These are phyloP conservation scores for Thalassiosira livingstoniorum DNA, from an alignment of 352 stramenopile genomes.

Conservation along the genomic window DNA sequence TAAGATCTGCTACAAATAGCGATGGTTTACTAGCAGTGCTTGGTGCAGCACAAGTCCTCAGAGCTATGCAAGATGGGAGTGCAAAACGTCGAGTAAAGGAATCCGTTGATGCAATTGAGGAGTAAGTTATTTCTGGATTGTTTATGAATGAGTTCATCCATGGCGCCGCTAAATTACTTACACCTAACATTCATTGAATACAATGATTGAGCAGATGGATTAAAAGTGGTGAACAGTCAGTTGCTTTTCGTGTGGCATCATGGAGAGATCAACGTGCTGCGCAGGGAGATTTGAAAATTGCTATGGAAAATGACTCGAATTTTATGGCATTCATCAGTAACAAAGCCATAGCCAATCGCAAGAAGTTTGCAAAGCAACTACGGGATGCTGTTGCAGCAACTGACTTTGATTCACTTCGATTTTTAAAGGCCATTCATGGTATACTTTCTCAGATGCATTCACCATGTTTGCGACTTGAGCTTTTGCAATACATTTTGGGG, in stretches of 20 bases:
- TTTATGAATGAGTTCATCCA: background rate
- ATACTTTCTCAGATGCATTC: constrained; percentile 81
- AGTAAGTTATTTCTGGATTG: constrained; percentile 57
- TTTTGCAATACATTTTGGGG: constrained; percentile 85
- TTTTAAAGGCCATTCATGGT: constrained; percentile 75
- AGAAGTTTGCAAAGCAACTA: constrained; percentile 81
- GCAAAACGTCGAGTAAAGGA: constrained; percentile 75
- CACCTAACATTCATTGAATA: background rate
- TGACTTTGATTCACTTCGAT: constrained; percentile 78
- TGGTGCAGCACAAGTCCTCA: constrained; percentile 81
- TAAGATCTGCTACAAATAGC: constrained; percentile 82
- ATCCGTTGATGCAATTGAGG: constrained; percentile 77
- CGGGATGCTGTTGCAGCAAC: constrained; percentile 63
- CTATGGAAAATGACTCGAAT: constrained; percentile 72
- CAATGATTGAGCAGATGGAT: constrained; percentile 68
- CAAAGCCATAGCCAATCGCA: constrained; percentile 84
- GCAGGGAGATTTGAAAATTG: constrained; percentile 85
- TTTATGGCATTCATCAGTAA: constrained; percentile 86
- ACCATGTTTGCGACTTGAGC: constrained; percentile 83
- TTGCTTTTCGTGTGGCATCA: constrained; percentile 82
- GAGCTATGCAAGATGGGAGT: constrained; percentile 83
- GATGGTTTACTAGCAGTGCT: constrained; percentile 85
- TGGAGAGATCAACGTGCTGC: constrained; percentile 83
- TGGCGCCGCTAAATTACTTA: background rate
- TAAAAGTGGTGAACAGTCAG: constrained; percentile 79